A percentile compares a stretch with the other conserved stretches of the same genome.
phyloP scores from a whole-genome alignment of 305 asterid species.

The Ruellia speciosa region DNA sequence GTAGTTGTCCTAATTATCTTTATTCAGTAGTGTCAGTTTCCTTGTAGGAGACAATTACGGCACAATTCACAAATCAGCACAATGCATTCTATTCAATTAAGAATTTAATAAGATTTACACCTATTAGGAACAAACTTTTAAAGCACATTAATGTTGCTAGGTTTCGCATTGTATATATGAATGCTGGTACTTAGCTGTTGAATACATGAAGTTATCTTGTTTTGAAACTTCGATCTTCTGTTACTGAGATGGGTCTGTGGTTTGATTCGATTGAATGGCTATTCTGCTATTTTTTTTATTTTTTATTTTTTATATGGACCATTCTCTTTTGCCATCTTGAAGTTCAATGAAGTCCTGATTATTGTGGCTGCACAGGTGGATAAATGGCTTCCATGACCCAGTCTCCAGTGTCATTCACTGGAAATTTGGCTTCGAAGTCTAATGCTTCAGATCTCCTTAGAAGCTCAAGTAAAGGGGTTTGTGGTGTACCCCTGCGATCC shows the following conservation, averaged over 20 bases:
- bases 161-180: not conserved
- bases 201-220: not conserved
- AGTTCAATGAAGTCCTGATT: not conserved
- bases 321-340: not conserved
- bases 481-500: constrained; percentile 59
- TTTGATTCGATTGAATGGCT: not conserved
- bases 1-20: not conserved
- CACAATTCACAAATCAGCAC: not conserved
- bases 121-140: too few species aligned
- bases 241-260: not conserved
- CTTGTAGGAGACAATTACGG: not conserved
- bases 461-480: constrained; percentile 58
- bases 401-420: constrained; percentile 48
- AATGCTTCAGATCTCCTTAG: constrained; percentile 68
- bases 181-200: constrained; percentile 3
- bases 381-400: constrained; percentile 58
- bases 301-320: too few species aligned
- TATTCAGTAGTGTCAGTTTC: not conserved
- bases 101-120: not conserved
- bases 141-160: too few species aligned
- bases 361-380: constrained; percentile 26
- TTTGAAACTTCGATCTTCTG: not conserved
- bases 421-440: constrained; percentile 51
- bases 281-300: not conserved
- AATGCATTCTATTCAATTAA: not conserved